A percentile compares a stretch with the other conserved stretches of the same genome.
These are phyloP conservation scores for Coemansia sp. DNA, from an alignment of 192 early-diverging fungal species.

Conservation along the genomic window DNA sequence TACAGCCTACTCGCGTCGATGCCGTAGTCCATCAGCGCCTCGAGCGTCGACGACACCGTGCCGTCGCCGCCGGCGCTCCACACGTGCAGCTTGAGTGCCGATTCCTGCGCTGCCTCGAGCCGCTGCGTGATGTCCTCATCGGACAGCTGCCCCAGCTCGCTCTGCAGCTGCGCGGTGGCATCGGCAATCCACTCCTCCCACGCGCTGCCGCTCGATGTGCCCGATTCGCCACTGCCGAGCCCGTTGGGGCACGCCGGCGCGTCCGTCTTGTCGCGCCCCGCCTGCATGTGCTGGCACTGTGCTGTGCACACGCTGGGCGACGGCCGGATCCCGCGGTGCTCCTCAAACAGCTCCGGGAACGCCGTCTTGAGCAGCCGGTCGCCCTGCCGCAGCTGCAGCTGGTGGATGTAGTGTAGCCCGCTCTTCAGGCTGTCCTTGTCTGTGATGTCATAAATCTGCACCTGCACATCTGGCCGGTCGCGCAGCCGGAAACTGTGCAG, in stretches of 20 bases:
- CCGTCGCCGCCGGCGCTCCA: slow-evolving; percentile 80
- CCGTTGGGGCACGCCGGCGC: background rate
- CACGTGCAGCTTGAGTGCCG: slow-evolving; percentile 62
- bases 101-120: slow-evolving; percentile 41
- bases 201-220: background rate
- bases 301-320: slow-evolving; percentile 21
- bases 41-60: slow-evolving; percentile 69
- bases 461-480: slow-evolving; percentile 62
- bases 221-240: background rate
- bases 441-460: slow-evolving; percentile 71
- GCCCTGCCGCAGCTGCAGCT: slow-evolving; percentile 53
- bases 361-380: slow-evolving; percentile 43
- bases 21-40: slow-evolving; percentile 58
- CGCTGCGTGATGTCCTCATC: slow-evolving; percentile 37
- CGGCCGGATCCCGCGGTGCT: slow-evolving; percentile 17
- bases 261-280: background rate
- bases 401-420: slow-evolving; percentile 60
- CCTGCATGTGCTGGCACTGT: background rate
- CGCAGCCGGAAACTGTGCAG: slow-evolving; percentile 68
- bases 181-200: slow-evolving; percentile 50
- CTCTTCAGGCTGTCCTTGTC: slow-evolving; percentile 54
- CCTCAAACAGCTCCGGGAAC: slow-evolving; percentile 47
- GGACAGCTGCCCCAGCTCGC: slow-evolving; percentile 27
- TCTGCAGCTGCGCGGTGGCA: slow-evolving; percentile 35
- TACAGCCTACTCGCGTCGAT: slow-evolving; percentile 65